Evolutionary conservation across 495 filamentous ascomycete species (phyloP).

Genomic region (Penicillium ochrochloron): DNA sequence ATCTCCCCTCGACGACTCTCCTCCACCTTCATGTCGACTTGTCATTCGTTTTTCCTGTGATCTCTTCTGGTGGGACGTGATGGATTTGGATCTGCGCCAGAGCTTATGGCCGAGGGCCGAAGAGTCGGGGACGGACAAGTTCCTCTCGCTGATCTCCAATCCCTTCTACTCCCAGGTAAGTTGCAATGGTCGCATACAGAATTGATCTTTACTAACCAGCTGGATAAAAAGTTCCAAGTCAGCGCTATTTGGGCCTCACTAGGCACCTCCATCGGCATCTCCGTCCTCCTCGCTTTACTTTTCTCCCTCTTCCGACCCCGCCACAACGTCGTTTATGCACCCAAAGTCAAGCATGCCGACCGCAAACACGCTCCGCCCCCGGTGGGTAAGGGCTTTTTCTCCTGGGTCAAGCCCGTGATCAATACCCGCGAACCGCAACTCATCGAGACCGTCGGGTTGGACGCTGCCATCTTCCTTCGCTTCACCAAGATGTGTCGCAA

Average conservation of each 20-base stretch:
- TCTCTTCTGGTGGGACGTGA: slow-evolving; percentile 21
- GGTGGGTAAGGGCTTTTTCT: slow-evolving; percentile 81
- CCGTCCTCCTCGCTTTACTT: slow-evolving; percentile 68
- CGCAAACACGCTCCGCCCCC: slow-evolving; percentile 91
- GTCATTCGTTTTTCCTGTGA: slow-evolving; percentile 19
- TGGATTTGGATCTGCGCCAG: slow-evolving; percentile 44
- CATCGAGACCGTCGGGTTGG: slow-evolving; percentile 80
- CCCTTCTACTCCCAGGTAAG: slow-evolving; percentile 53
- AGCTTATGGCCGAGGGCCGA: slow-evolving; percentile 27
- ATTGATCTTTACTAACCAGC: neutral
- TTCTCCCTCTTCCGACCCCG: slow-evolving; percentile 92
- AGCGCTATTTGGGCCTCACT: slow-evolving; percentile 78
- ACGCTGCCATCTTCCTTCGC: slow-evolving; percentile 87
- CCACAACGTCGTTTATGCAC: slow-evolving; percentile 89
- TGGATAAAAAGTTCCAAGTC: slow-evolving; percentile 53
- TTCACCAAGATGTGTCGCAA: slow-evolving; percentile 92
- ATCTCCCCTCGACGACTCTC: neutral
- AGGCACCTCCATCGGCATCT: slow-evolving; percentile 78
- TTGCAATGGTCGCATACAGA: neutral
- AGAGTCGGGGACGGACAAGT: slow-evolving; percentile 37
- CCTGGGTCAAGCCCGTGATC: slow-evolving; percentile 81
- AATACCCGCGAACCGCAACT: slow-evolving; percentile 75
- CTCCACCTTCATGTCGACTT: slow-evolving; percentile 31
- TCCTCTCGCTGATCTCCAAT: slow-evolving; percentile 53
- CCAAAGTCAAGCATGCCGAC: slow-evolving; percentile 91